Evolutionary conservation across 1,284 basidiomycete species (phyloP), one percentile per base, ranked within the genome.

Genomic region (Malassezia psittaci): DNA sequence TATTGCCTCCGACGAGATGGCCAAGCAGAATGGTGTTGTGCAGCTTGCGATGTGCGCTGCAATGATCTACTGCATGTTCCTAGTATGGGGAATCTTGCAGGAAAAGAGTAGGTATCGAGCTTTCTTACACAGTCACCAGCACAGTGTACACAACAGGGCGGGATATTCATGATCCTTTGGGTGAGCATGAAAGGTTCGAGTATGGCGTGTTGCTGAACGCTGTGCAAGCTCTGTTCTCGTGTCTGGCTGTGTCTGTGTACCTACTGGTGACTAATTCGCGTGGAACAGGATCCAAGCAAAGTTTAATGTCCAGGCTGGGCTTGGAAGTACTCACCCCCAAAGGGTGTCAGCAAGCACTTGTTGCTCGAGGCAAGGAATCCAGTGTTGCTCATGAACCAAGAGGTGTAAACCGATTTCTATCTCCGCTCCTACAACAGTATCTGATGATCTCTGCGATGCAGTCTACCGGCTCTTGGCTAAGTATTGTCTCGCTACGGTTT

Each of bases 401-500:
- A 2, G 57, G 57, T 8, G n/a, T 59, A 3, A 29, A 53, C 1
- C 38, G 55, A 6, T 65, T 54, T 51, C 53, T 88, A 75, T 80
- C 88, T 55, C 89, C 75, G 82, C 59, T 74, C 1, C 57, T 70
- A 7, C 44, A 59, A 36, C 64, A 67, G 15, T 74, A 74, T 53
- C 52, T 74, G n/a, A 51, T 61, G 43, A 69, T 74, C 34, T 61
- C 91, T 6, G 74, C 87, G 12, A 86, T 91, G 73, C 90, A 96
- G 67, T 91, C 90, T 21, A 80, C 84, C 19, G 91, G 90, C 0
- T 88, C 90, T 12, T 91, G 90, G 8, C 91, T 98, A 69, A 90
- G 91, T 48, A 96, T 96, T 77, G 85, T 90, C 32, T 85, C 90
- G 5, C 83, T 98, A 42, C 83, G 87, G 40, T 90, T 96, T 78